Evolutionary conservation across 2,329 filamentous ascomycete genomes (phyloP), one percentile per base, ranked within the genome.

Genomic region (Harringtonia aguacate): DNA sequence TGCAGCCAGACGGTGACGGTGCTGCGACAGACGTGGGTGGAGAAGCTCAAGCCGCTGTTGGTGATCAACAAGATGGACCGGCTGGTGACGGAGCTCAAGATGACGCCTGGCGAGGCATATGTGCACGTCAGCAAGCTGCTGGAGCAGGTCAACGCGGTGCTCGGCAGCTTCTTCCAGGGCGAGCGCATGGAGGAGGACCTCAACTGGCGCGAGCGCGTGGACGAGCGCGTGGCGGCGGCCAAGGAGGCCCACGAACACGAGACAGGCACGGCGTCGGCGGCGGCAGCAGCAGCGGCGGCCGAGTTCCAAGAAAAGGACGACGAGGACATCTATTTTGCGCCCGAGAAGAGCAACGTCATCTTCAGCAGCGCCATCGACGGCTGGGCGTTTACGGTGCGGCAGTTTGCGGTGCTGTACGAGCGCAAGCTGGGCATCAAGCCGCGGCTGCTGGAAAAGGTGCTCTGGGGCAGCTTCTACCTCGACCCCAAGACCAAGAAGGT

Each of bases 21-120:
- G 15, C 71, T 98, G 46, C 80, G 92, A 30, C 92, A 98, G 61
- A 84, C 88, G 38, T 98, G 90, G 89, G 84, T 82, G 29, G 92
- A 98, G 65, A 92, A 95, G 64, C 72, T 98, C 48, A 95, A 94
- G 62, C 92, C 92, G 1, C 68, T 98, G 33, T 73, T 98, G 35
- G 88, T 97, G 45, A 90, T 98, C 64, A 98, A 98, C 69, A 98
- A 98, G 65, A 94, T 98, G 70, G 92, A 98, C 63, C 79, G 92
- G 46, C 74, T 98, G 45, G 76, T 98, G 45, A 95, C 87, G 3
- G 92, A 98, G 67, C 72, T 95, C 43, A 90, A 94, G 60, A 89
- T 98, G 84, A 94, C 80, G 8, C 88, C 92, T 0, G 71, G 66
- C 15, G 92, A 98, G 61, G 92, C 92, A 30, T 94, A 94, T 58